phyloP scores from a whole-genome alignment of 768 basidiomycete genomes.

The Filobasidium floriforme region DNA sequence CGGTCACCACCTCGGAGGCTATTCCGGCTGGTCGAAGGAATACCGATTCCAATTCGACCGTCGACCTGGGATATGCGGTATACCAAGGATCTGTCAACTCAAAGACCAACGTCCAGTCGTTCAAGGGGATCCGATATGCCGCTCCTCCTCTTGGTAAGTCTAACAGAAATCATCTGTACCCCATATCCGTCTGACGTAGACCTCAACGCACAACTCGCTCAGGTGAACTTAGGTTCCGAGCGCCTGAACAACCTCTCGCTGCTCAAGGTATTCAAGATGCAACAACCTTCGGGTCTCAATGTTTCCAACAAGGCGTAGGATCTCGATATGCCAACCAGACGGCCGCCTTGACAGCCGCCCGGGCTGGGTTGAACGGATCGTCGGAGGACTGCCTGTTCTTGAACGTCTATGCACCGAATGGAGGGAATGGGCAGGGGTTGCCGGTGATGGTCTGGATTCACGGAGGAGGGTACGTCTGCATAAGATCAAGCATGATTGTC shows the following conservation, averaged over 20 bases:
- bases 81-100: slow-evolving; percentile 49
- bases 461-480: slow-evolving; percentile 31
- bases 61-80: slow-evolving; percentile 50
- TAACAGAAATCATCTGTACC: no score
- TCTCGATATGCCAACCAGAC: background rate
- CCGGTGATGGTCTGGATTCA: slow-evolving; percentile 36
- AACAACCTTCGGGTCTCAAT: background rate
- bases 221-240: slow-evolving; percentile 9
- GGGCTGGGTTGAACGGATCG: slow-evolving; percentile 16
- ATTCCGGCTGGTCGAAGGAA: no score
- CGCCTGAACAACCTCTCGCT: background rate
- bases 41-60: slow-evolving; percentile 9
- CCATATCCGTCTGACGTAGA: no score
- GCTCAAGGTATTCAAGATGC: slow-evolving; percentile 8
- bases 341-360: background rate
- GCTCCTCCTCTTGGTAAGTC: slow-evolving; percentile 47
- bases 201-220: no score
- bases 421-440: slow-evolving; percentile 26
- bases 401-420: slow-evolving; percentile 33
- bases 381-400: slow-evolving; percentile 37
- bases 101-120: slow-evolving; percentile 44
- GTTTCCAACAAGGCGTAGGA: slow-evolving; percentile 11
- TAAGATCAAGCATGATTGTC: no score
- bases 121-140: slow-evolving; percentile 52
- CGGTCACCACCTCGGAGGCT: no score